Conservation (phyloP, 495 filamentous ascomycete species). For the Xanthoparmelia taractica region DNA sequence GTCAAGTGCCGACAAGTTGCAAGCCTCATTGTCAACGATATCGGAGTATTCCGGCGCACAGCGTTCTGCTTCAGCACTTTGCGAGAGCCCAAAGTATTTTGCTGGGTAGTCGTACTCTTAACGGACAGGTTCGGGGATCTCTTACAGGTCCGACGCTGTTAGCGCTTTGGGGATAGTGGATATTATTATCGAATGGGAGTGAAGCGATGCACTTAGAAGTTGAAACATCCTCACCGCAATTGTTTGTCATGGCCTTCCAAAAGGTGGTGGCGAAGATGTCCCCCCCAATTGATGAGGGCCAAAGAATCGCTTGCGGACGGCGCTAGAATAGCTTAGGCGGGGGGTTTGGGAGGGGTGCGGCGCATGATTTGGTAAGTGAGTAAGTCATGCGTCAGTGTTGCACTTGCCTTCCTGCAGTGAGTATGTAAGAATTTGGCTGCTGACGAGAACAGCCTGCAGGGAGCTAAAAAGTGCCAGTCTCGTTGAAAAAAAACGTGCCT, state of each 20-base stretch:
- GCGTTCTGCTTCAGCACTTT: neutral
- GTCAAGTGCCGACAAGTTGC: neutral
- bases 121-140: too few relatives aligned
- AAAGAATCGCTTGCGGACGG: conserved; percentile 9
- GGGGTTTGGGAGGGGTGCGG: conserved; percentile 6
- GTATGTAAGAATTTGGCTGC: conserved; percentile 20
- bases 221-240: conserved; percentile 21
- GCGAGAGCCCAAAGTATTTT: neutral
- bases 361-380: conserved; percentile 18
- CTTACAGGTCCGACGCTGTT: neutral
- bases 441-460: conserved; percentile 17
- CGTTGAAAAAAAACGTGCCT: neutral
- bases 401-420: neutral
- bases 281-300: neutral
- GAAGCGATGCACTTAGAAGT: neutral
- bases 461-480: neutral
- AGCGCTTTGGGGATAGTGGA: neutral
- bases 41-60: neutral
- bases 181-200: neutral
- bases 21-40: neutral
- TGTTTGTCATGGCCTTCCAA: conserved; percentile 19
- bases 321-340: conserved; percentile 5
- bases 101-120: neutral
- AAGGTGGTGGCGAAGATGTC: conserved; percentile 15
- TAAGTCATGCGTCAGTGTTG: neutral